Evolutionary conservation across 2,329 filamentous ascomycete genomes (phyloP).

Genomic region (Aspergillus transmontanensis): DNA sequence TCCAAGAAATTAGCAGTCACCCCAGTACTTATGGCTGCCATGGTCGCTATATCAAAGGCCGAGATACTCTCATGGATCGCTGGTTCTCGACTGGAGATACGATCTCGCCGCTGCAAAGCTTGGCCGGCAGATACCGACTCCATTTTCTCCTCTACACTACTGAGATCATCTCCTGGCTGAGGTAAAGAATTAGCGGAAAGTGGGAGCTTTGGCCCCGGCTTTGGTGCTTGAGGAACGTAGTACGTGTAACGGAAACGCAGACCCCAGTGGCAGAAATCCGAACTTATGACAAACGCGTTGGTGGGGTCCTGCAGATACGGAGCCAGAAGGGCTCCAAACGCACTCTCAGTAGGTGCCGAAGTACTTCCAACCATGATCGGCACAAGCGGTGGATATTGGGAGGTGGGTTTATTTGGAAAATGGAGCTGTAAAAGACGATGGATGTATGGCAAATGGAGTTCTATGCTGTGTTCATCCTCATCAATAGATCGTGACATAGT

Average conservation of each 20-base stretch:
- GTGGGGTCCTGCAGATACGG: slow-evolving; percentile 73
- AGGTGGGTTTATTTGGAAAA: slow-evolving; percentile 50
- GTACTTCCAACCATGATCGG: slow-evolving; percentile 86
- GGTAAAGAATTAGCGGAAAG: slow-evolving; percentile 47
- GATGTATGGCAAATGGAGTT: slow-evolving; percentile 95
- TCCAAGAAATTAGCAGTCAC: slow-evolving; percentile 69
- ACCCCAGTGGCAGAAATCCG: slow-evolving; percentile 98
- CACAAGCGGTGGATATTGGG: slow-evolving; percentile 71
- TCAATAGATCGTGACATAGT: slow-evolving; percentile 69
- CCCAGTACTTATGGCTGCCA: slow-evolving; percentile 81
- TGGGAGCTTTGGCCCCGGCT: slow-evolving; percentile 38
- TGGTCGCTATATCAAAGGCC: slow-evolving; percentile 75
- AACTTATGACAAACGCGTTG: slow-evolving; percentile 85
- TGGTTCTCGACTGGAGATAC: slow-evolving; percentile 39
- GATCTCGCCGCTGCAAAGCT: slow-evolving; percentile 33
- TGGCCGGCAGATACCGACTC: slow-evolving; percentile 33
- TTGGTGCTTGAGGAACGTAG: slow-evolving; percentile 62
- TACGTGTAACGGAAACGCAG: slow-evolving; percentile 78
- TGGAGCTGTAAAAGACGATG: slow-evolving; percentile 71
- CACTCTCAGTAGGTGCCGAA: slow-evolving; percentile 64
- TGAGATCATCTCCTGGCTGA: slow-evolving; percentile 34
- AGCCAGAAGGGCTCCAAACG: slow-evolving; percentile 70
- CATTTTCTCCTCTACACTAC: slow-evolving; percentile 31
- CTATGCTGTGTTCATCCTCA: slow-evolving; percentile 84
- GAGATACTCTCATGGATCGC: slow-evolving; percentile 84